Conservation (phyloP, 2,329 filamentous ascomycete genomes). For the Curvularia sp. region DNA sequence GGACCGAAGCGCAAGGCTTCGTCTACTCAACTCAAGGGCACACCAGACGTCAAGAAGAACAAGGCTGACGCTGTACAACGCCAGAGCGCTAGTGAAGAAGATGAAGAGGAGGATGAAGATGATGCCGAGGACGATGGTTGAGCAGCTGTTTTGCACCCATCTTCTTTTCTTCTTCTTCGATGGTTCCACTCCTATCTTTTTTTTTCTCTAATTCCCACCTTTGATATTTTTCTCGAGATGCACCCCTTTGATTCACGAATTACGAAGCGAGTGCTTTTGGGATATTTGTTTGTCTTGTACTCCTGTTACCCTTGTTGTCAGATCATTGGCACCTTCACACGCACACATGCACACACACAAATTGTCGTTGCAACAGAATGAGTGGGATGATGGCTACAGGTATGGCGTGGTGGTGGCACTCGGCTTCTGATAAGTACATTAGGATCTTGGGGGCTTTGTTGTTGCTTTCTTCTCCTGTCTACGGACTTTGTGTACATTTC, state of each 20-base stretch:
- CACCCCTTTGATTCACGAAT: conserved; percentile 41
- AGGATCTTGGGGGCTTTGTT: conserved; percentile 11
- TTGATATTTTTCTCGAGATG: conserved; percentile 26
- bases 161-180: conserved; percentile 11
- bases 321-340: conserved; percentile 30
- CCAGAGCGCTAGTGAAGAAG: conserved; percentile 59
- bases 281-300: conserved; percentile 33
- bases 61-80: conserved; percentile 52
- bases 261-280: conserved; percentile 50
- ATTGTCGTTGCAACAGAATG: conserved; percentile 42
- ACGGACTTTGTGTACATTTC: conserved; percentile 20
- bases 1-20: conserved; percentile 46
- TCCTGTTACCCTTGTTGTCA: conserved; percentile 43
- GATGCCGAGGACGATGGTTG: conserved; percentile 59
- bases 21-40: conserved; percentile 39
- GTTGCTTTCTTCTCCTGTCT: conserved; percentile 16
- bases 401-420: conserved; percentile 29
- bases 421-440: conserved; percentile 5
- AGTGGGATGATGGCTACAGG: conserved; percentile 32
- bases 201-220: conserved; percentile 23
- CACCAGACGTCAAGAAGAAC: conserved; percentile 56
- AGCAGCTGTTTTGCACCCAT: conserved; percentile 6
- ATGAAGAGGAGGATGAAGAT: conserved; percentile 59
- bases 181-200: conserved; percentile 19
- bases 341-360: conserved; percentile 32